Evolutionary conservation across 2,329 filamentous ascomycete species (phyloP).

Genomic region (Beauveria pseudobassiana): DNA sequence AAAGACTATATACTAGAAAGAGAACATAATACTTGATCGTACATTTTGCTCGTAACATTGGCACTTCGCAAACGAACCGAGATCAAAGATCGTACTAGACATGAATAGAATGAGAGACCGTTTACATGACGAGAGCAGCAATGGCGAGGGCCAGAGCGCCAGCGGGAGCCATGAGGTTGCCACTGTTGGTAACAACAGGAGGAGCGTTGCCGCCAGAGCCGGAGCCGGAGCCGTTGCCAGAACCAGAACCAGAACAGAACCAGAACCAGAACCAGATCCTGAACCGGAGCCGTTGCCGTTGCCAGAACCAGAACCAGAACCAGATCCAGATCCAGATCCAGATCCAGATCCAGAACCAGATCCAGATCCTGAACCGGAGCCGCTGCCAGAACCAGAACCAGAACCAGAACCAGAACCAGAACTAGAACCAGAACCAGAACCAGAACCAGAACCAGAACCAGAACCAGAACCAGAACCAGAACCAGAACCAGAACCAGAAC

Average conservation of each 20-base stretch:
- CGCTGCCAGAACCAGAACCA: no score
- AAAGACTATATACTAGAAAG: constrained; percentile 6
- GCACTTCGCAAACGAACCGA: neutral
- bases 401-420: no score
- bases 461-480: no score
- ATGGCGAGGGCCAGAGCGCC: constrained; percentile 9
- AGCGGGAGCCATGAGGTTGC: constrained; percentile 6
- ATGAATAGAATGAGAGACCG: neutral
- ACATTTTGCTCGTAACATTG: constrained; percentile 5
- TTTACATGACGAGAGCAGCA: constrained; percentile 10
- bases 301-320: neutral
- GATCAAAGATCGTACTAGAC: neutral
- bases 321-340: no score
- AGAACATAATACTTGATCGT: constrained; percentile 3
- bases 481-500: no score
- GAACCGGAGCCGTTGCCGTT: neutral
- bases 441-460: no score
- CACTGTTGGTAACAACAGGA: neutral
- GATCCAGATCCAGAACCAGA: no score
- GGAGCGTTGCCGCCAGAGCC: neutral
- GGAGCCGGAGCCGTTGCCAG: neutral
- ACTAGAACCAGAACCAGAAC: neutral
- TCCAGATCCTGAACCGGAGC: no score
- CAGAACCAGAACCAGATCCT: neutral
- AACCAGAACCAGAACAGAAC: neutral